phyloP scores from a whole-genome alignment of 83 land plant genomes.

The Picea abies region DNA sequence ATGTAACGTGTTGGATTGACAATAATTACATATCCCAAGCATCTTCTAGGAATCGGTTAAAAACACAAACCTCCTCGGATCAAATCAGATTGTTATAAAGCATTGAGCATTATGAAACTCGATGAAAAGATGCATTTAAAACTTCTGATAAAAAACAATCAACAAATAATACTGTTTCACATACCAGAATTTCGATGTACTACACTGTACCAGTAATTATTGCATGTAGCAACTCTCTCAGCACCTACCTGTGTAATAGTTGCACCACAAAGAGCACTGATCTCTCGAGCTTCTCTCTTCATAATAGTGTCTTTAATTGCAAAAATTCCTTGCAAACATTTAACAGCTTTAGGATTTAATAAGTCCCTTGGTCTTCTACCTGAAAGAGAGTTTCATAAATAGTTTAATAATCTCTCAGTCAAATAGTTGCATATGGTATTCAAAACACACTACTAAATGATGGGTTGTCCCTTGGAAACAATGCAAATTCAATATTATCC shows the following conservation, averaged over 20 bases:
- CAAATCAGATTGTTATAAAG: background rate
- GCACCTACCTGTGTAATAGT: conserved; percentile 76
- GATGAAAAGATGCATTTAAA: background rate
- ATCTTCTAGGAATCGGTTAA: background rate
- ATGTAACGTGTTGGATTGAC: too few relatives aligned
- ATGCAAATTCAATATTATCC: background rate
- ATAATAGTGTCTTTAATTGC: conserved; percentile 89
- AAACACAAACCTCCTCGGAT: background rate
- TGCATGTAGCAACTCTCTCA: background rate
- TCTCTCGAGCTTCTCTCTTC: conserved; percentile 92
- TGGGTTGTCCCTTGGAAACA: background rate
- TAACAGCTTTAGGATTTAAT: conserved; percentile 83
- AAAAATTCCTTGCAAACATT: conserved; percentile 75
- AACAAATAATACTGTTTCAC: background rate
- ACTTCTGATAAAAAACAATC: background rate
- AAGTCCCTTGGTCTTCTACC: conserved; percentile 81
- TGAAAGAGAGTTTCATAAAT: conserved; percentile 26
- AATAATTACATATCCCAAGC: too few relatives aligned
- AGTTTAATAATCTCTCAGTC: background rate
- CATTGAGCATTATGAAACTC: background rate
- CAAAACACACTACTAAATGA: background rate
- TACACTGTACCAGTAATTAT: background rate
- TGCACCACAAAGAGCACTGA: conserved; percentile 75
- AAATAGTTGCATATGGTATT: background rate
- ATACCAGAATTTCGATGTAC: background rate